Base-by-base conservation (phyloP, 306 rosid species). In the Cicer yamashitae region DNA sequence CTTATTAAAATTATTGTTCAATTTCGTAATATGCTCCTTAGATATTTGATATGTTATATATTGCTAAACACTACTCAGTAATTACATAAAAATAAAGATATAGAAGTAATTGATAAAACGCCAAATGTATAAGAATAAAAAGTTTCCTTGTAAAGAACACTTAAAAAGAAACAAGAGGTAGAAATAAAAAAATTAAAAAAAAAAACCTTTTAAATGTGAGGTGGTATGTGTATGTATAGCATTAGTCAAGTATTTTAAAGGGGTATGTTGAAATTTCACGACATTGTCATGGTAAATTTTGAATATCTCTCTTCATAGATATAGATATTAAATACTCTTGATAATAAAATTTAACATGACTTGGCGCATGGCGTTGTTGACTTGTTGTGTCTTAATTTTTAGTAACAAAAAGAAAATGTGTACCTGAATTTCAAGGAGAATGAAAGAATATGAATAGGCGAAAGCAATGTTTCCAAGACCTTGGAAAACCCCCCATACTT, bases 401-500 rank as follows among this genome's bases (percentile, higher is more conserved):
- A 22, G 25, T 22, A 15, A 76, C 30, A 25, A 15, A 6, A 22
- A 30, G 20, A 5, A 48, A 61, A 8, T 7, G 44, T 30, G 50
- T 82, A 88, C 92, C 92, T 88, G 90, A 80, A 88, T 82, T 84
- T 88, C 92, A 60, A 88, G 66, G 76, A 88, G 92, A 59, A 88
- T 74, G 38, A 57, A 67, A 18, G 90, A 79, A 69, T 67, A 88
- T 17, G 91, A 79, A 82, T 83, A 88, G 10, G 91, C 89, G 47
- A 88, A 88, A 77, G 92, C 92, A 3, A 84, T 84, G 82, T 88
- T 70, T 11, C 92, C 92, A 68, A 88, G 88, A 74, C 83, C 90
- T 76, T 88, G 92, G 68, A 76, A 84, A 75, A 52, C 62, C 43
- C 88, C 85, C 92, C 88, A 88, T 65, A 77, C 61, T 77, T 84